These are phyloP conservation scores for Clathrus columnatus DNA, from an alignment of 768 basidiomycete genomes.

Conservation along the genomic window DNA sequence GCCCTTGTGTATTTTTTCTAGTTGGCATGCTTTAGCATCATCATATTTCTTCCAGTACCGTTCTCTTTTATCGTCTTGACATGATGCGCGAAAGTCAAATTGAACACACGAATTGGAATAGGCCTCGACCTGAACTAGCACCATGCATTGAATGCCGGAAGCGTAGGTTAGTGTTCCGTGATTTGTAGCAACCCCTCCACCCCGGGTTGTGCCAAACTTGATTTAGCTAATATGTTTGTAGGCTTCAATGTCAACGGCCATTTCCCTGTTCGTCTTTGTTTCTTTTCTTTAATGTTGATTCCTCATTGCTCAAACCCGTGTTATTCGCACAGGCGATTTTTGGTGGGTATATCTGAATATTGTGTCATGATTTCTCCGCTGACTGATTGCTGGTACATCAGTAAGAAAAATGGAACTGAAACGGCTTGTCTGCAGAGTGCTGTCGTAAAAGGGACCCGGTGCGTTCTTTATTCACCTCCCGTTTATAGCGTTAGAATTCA, in stretches of 20 bases:
- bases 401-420: conserved; percentile 1
- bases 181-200: no score
- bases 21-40: neutral
- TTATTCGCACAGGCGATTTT: neutral
- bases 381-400: neutral
- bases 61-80: neutral
- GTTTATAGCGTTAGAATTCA: neutral
- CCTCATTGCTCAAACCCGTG: neutral
- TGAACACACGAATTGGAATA: conserved; percentile 1
- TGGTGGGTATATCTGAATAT: conserved; percentile 2
- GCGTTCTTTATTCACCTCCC: neutral
- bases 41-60: neutral
- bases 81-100: neutral
- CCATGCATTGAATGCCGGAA: conserved; percentile 8
- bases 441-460: conserved; percentile 9
- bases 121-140: neutral
- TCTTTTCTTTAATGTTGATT: neutral
- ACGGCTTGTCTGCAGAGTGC: conserved; percentile 8
- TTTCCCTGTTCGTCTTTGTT: conserved; percentile 6
- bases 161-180: conserved; percentile 6
- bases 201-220: no score
- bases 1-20: neutral
- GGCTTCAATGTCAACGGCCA: conserved; percentile 1
- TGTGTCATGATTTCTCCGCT: neutral
- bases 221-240: neutral